phyloP scores from a whole-genome alignment of 2,329 filamentous ascomycete genomes.

The Fusarium sp. region DNA sequence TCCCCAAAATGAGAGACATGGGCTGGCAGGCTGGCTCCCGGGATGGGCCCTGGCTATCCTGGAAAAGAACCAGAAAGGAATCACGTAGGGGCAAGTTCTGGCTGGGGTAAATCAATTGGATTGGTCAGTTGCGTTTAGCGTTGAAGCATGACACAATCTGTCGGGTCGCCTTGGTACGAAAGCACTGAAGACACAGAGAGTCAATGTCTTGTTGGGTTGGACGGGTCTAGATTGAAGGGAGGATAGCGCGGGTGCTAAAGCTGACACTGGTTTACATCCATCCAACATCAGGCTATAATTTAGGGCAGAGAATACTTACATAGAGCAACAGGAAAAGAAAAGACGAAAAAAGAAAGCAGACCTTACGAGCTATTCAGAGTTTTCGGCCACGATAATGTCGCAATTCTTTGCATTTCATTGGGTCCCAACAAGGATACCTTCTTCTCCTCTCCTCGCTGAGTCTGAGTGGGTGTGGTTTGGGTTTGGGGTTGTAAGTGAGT shows the following conservation, averaged over 20 bases:
- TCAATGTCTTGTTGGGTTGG: constrained; percentile 17
- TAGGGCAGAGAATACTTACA: not conserved
- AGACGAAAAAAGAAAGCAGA: constrained; percentile 1
- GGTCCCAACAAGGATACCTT: constrained; percentile 1
- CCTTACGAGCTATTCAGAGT: not conserved
- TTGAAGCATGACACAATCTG: constrained; percentile 47
- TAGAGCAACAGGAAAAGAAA: not conserved
- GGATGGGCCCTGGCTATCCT: constrained; percentile 12
- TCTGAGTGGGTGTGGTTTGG: constrained; percentile 4
- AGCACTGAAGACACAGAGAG: constrained; percentile 16
- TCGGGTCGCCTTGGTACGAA: constrained; percentile 40
- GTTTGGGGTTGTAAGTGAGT: constrained; percentile 25
- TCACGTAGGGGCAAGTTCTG: constrained; percentile 39
- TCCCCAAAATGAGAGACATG: constrained; percentile 32
- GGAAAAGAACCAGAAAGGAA: constrained; percentile 35
- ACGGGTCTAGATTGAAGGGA: not conserved
- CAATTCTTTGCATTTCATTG: constrained; percentile 3
- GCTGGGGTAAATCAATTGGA: constrained; percentile 41
- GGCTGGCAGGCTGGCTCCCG: constrained; percentile 6
- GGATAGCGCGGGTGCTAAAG: constrained; percentile 17
- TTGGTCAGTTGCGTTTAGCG: constrained; percentile 41
- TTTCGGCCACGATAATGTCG: not conserved
- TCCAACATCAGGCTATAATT: not conserved
- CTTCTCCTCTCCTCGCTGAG: constrained; percentile 11
- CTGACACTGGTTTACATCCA: not conserved